A percentile compares a stretch with the other conserved stretches of the same genome.
These are phyloP conservation scores for Taiozyma sp. DNA, from an alignment of 1,139 yeast genomes.

Conservation along the genomic window DNA sequence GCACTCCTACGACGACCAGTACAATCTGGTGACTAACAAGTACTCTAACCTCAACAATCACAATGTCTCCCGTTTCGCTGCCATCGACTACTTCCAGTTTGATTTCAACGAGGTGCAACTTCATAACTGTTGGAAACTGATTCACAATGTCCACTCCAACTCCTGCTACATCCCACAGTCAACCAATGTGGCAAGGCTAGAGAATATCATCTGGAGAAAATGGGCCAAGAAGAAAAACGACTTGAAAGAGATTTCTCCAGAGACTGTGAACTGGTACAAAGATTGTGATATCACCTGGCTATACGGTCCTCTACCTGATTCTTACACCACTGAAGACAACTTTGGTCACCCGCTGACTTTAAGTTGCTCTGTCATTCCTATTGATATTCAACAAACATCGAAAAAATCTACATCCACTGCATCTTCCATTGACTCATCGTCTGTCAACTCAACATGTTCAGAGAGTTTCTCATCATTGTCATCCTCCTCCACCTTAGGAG, in stretches of 20 bases:
- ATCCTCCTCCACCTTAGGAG: slow-evolving; percentile 7
- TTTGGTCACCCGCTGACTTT: slow-evolving; percentile 6
- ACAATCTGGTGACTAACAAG: slow-evolving; percentile 15
- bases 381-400: slow-evolving; percentile 5
- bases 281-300: slow-evolving; percentile 77
- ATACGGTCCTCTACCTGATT: slow-evolving; percentile 53
- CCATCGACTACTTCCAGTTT: slow-evolving; percentile 24
- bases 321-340: slow-evolving; percentile 5
- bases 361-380: slow-evolving; percentile 1
- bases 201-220: slow-evolving; percentile 79
- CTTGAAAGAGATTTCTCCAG: slow-evolving; percentile 62
- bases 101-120: slow-evolving; percentile 21
- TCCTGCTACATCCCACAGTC: slow-evolving; percentile 18
- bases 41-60: slow-evolving; percentile 7
- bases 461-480: slow-evolving; percentile 3
- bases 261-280: slow-evolving; percentile 70
- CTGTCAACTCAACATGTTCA: not conserved
- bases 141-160: slow-evolving; percentile 11
- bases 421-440: slow-evolving; percentile 3
- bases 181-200: slow-evolving; percentile 44
- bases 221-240: slow-evolving; percentile 69
- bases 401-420: not conserved
- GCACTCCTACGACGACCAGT: slow-evolving; percentile 18
- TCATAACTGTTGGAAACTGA: slow-evolving; percentile 23
- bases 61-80: slow-evolving; percentile 11